Evolutionary conservation across 1,284 basidiomycete species (phyloP).

Genomic region (Ganoderma lucidum): DNA sequence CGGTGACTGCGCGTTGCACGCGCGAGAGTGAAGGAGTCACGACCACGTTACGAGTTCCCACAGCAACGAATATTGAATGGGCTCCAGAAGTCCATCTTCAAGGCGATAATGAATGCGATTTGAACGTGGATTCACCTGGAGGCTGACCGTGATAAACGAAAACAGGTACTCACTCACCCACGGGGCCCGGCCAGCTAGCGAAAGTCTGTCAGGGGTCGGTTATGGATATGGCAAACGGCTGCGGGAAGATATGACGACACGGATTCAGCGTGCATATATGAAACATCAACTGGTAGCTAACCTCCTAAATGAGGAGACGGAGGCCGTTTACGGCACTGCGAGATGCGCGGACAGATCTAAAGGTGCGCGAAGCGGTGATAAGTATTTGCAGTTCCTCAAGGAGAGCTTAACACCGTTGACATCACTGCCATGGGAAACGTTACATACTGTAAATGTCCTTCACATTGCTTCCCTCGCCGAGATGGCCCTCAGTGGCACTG

Average conservation of each 20-base stretch:
- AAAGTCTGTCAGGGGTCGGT: not conserved
- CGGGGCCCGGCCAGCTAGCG: not conserved
- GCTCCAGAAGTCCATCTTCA: not conserved
- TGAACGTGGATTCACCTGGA: not conserved
- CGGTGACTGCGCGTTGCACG: not conserved
- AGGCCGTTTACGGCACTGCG: not conserved
- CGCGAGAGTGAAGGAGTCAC: not conserved
- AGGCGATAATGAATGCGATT: not conserved
- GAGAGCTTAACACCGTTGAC: not conserved
- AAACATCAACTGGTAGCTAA: not conserved
- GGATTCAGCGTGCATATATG: not conserved
- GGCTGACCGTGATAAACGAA: not conserved
- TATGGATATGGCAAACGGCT: not conserved
- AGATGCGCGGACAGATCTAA: not conserved
- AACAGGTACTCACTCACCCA: not conserved
- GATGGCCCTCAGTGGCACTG: too few species aligned
- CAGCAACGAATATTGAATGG: not conserved
- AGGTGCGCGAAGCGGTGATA: not conserved
- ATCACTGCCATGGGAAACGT: not conserved
- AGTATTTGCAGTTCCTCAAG: not conserved
- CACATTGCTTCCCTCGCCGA: not conserved
- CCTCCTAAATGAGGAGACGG: not conserved
- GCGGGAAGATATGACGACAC: not conserved
- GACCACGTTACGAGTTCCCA: not conserved
- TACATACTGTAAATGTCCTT: not conserved